Conservation (phyloP, 345 rosid species). For the Lepidium didymum region DNA sequence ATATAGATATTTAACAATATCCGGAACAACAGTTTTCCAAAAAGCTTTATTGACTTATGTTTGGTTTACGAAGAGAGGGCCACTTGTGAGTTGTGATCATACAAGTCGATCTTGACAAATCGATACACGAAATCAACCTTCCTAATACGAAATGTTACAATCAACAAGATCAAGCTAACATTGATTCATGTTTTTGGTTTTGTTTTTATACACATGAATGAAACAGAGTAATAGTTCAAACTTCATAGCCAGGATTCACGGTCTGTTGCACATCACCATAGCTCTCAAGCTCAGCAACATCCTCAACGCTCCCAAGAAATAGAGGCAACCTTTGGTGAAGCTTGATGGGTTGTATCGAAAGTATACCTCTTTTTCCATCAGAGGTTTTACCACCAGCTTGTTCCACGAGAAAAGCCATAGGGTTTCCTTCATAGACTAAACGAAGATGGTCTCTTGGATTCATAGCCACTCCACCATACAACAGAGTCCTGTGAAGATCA, state of each 20-base stretch:
- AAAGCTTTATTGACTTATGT: too few species aligned
- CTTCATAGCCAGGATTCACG: slow-evolving; percentile 95
- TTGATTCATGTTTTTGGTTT: background rate
- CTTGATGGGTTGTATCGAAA: slow-evolving; percentile 76
- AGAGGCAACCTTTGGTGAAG: slow-evolving; percentile 87
- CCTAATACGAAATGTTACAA: background rate
- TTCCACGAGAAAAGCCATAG: slow-evolving; percentile 81
- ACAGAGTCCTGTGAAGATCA: slow-evolving; percentile 78
- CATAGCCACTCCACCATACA: slow-evolving; percentile 93
- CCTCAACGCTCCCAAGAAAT: slow-evolving; percentile 76
- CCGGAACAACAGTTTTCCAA: too few species aligned
- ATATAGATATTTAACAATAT: too few species aligned
- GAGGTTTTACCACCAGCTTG: slow-evolving; percentile 90
- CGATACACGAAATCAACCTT: background rate
- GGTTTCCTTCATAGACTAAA: slow-evolving; percentile 85
- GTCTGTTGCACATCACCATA: slow-evolving; percentile 81
- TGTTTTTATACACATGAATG: background rate
- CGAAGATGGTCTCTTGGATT: slow-evolving; percentile 94
- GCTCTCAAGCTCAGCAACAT: slow-evolving; percentile 75
- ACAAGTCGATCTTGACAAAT: background rate
- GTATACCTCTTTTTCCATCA: slow-evolving; percentile 65
- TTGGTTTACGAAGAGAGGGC: background rate
- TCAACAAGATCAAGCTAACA: background rate
- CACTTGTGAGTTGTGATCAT: background rate
- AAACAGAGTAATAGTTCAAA: slow-evolving; percentile 33